phyloP scores from a whole-genome alignment of 805 yeast species.

The Starmera caribaea region DNA sequence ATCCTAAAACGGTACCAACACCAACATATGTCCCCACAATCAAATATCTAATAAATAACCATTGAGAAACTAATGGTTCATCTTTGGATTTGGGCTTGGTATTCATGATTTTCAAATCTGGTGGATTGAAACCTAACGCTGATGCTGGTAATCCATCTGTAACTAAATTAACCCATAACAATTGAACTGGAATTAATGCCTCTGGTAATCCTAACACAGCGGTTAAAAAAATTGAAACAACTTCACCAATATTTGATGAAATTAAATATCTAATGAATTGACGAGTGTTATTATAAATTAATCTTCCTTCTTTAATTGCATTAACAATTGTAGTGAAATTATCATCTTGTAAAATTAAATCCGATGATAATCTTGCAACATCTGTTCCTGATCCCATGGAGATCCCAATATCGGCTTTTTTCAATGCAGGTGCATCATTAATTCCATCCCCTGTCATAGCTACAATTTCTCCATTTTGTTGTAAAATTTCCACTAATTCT shows the following conservation, averaged over 20 bases:
- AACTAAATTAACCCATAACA: conserved; percentile 46
- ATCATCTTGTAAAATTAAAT: conserved; percentile 44
- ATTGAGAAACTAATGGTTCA: conserved; percentile 27
- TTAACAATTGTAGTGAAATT: conserved; percentile 48
- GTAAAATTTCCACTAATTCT: conserved; percentile 38
- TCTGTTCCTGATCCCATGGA: conserved; percentile 59
- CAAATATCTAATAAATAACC: conserved; percentile 29
- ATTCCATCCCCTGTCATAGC: conserved; percentile 65
- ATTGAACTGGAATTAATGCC: conserved; percentile 46
- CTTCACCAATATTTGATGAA: conserved; percentile 48
- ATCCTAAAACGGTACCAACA: conserved; percentile 30
- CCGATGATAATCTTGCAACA: conserved; percentile 51
- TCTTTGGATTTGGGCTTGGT: conserved; percentile 27
- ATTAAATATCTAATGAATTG: conserved; percentile 34
- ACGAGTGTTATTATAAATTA: conserved; percentile 32
- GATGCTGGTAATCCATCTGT: conserved; percentile 54
- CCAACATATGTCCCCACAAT: conserved; percentile 32
- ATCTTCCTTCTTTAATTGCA: conserved; percentile 48
- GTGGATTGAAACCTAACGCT: conserved; percentile 42
- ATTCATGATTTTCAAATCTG: conserved; percentile 27
- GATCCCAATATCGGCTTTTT: conserved; percentile 53
- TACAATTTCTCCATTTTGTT: conserved; percentile 38
- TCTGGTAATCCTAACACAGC: conserved; percentile 45
- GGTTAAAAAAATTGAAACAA: conserved; percentile 44
- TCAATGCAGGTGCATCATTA: conserved; percentile 55